phyloP scores from a whole-genome alignment of 164 flowering plant species.

The Platanus orientalis region DNA sequence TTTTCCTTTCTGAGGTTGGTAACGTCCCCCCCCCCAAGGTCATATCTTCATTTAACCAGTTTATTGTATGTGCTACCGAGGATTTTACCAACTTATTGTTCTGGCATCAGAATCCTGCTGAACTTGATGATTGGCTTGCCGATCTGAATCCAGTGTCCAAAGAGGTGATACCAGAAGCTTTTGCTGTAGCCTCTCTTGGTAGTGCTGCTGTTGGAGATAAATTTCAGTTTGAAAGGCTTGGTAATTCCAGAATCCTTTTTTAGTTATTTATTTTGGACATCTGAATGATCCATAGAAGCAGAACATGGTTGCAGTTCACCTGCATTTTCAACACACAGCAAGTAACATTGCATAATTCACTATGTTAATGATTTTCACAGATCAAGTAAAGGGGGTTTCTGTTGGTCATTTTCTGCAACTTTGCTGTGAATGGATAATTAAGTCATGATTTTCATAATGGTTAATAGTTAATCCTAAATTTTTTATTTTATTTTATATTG shows the following conservation, averaged over 20 bases:
- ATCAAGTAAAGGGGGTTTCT: no score
- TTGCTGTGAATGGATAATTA: no score
- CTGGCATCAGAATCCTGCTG: slow-evolving; percentile 74
- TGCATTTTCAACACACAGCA: no score
- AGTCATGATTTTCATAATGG: no score
- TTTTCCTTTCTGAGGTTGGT: slow-evolving; percentile 1
- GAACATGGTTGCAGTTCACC: no score
- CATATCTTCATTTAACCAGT: background rate
- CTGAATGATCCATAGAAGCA: background rate
- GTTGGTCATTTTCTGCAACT: no score
- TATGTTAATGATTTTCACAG: background rate
- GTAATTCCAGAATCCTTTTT: slow-evolving; percentile 34
- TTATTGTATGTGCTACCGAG: background rate
- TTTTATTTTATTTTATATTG: no score
- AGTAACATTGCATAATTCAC: no score
- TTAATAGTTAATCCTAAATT: no score
- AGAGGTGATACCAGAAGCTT: slow-evolving; percentile 63
- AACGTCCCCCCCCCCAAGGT: background rate
- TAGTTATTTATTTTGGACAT: background rate
- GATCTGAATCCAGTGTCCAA: slow-evolving; percentile 82
- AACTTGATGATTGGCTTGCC: slow-evolving; percentile 79
- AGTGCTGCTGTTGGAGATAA: slow-evolving; percentile 60
- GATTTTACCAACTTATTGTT: background rate
- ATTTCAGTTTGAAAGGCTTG: slow-evolving; percentile 94
- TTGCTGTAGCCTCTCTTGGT: slow-evolving; percentile 56